phyloP scores from a whole-genome alignment of 2,329 filamentous ascomycete genomes.

The Verruconis gallopava region DNA sequence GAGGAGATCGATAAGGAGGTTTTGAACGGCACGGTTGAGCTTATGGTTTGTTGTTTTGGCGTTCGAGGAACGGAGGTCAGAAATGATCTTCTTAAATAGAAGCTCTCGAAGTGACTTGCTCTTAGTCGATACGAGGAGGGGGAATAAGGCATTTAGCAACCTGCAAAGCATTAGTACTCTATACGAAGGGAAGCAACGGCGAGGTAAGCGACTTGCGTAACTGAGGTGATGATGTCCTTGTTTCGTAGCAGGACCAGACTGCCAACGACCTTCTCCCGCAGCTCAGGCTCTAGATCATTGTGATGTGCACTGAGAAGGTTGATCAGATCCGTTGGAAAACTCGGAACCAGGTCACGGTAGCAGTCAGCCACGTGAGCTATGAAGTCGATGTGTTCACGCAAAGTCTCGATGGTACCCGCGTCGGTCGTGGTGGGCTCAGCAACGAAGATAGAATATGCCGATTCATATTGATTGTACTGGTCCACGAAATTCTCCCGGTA shows the following conservation, averaged over 20 bases:
- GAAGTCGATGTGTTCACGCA: slow-evolving; percentile 86
- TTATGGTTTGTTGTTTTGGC: slow-evolving; percentile 80
- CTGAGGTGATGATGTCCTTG: slow-evolving; percentile 85
- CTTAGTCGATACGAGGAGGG: slow-evolving; percentile 79
- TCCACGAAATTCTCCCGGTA: slow-evolving; percentile 81
- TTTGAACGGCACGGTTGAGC: slow-evolving; percentile 86
- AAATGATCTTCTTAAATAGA: slow-evolving; percentile 81
- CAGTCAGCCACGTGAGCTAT: slow-evolving; percentile 88
- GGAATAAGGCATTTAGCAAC: slow-evolving; percentile 84
- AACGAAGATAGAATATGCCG: slow-evolving; percentile 82
- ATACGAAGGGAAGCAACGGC: slow-evolving; percentile 10
- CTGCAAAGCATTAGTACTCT: slow-evolving; percentile 14
- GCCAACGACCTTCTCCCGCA: slow-evolving; percentile 88
- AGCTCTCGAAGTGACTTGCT: slow-evolving; percentile 79
- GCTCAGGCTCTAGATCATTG: slow-evolving; percentile 64
- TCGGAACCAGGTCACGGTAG: slow-evolving; percentile 67
- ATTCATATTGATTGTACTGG: slow-evolving; percentile 85
- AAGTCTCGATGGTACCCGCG: slow-evolving; percentile 64
- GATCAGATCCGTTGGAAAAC: slow-evolving; percentile 71
- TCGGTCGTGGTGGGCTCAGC: slow-evolving; percentile 67
- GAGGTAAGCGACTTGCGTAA: slow-evolving; percentile 32
- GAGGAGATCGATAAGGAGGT: slow-evolving; percentile 81
- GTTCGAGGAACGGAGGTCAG: slow-evolving; percentile 80
- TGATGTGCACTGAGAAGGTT: slow-evolving; percentile 72
- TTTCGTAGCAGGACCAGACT: slow-evolving; percentile 76